phyloP scores from a whole-genome alignment of 106 monocot species.

The Acorus calamus region DNA sequence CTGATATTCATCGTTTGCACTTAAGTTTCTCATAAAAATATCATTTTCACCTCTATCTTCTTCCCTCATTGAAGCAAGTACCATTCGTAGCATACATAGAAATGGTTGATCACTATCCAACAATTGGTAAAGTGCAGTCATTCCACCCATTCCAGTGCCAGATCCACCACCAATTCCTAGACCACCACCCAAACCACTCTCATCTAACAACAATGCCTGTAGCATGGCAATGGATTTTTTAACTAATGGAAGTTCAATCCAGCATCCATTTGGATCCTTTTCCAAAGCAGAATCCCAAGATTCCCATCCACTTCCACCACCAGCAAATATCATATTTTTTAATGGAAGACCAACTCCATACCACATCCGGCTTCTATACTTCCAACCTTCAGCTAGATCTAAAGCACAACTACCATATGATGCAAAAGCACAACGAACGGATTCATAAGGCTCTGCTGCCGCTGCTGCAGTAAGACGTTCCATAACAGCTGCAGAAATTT shows the following conservation, averaged over 20 bases:
- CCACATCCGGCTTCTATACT: constrained; percentile 80
- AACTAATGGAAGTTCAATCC: constrained; percentile 84
- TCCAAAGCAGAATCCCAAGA: constrained; percentile 71
- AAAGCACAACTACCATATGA: constrained; percentile 83
- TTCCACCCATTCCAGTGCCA: constrained; percentile 80
- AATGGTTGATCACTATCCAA: constrained; percentile 98
- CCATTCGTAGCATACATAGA: constrained; percentile 87
- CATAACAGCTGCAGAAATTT: constrained; percentile 92
- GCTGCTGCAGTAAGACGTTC: constrained; percentile 92
- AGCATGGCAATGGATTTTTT: constrained; percentile 90
- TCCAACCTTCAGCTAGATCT: constrained; percentile 86
- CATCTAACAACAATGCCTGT: constrained; percentile 83
- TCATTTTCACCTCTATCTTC: constrained; percentile 79
- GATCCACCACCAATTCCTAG: constrained; percentile 85
- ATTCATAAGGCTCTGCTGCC: constrained; percentile 98
- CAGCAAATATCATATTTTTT: constrained; percentile 48
- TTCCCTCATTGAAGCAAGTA: constrained; percentile 87
- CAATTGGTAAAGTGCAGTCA: constrained; percentile 73
- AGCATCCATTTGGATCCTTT: constrained; percentile 64
- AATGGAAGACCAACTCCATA: constrained; percentile 80
- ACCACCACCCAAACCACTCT: constrained; percentile 80
- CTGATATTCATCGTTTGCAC: constrained; percentile 59
- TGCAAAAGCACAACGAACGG: constrained; percentile 86
- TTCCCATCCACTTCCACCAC: constrained; percentile 90
- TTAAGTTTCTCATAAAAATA: constrained; percentile 49